Percentiles rank a stretch among this genome's conserved stretches.
Conservation (phyloP, 2,329 filamentous ascomycete species). For the Aspergillus flavus region DNA sequence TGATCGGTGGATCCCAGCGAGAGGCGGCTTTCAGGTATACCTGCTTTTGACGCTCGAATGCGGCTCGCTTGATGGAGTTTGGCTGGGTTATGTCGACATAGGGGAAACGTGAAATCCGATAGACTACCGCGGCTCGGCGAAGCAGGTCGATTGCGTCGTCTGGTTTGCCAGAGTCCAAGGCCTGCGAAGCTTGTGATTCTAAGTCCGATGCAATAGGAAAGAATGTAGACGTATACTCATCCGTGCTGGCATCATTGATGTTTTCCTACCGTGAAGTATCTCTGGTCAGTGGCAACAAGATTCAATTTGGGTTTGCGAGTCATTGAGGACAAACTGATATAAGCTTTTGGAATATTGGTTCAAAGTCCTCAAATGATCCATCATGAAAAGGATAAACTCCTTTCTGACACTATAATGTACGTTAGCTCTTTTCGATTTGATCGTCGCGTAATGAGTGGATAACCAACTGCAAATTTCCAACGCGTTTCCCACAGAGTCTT, state of each 20-base stretch:
- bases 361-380: slow-evolving; percentile 67
- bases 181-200: slow-evolving; percentile 54
- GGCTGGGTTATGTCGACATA: slow-evolving; percentile 33
- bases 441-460: not conserved
- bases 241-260: slow-evolving; percentile 66
- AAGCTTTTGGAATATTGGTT: slow-evolving; percentile 67
- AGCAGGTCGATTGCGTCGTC: slow-evolving; percentile 64
- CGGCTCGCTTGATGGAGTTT: slow-evolving; percentile 56
- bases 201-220: slow-evolving; percentile 64
- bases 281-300: not conserved
- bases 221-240: slow-evolving; percentile 66
- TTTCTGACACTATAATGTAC: slow-evolving; percentile 53
- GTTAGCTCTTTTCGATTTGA: not conserved
- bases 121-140: slow-evolving; percentile 71
- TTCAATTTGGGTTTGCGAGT: not conserved
- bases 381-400: slow-evolving; percentile 77
- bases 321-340: slow-evolving; percentile 50
- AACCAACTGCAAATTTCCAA: slow-evolving; percentile 67
- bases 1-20: slow-evolving; percentile 60
- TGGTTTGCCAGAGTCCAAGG: slow-evolving; percentile 51
- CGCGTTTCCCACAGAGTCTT: slow-evolving; percentile 73
- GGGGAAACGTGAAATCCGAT: slow-evolving; percentile 73
- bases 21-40: slow-evolving; percentile 61
- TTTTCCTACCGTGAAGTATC: slow-evolving; percentile 44
- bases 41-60: slow-evolving; percentile 67